Conservation (phyloP, 2,329 filamentous ascomycete genomes). For the Periconia sp. region DNA sequence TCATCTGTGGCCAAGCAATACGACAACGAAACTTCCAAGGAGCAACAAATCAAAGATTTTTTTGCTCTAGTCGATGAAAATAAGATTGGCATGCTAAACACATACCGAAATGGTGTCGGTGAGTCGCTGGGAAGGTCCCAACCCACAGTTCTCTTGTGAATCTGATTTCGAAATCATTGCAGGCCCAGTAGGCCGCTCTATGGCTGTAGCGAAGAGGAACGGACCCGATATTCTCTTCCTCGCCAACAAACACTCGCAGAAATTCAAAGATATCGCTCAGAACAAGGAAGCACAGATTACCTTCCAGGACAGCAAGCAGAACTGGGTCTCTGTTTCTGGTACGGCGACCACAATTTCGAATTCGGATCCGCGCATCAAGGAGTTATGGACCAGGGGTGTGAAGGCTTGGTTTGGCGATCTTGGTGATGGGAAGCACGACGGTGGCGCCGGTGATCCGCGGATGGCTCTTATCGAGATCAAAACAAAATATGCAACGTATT, state of each 20-base stretch:
- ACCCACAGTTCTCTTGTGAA: no score
- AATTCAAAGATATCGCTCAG: slow-evolving; percentile 54
- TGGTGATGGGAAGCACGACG: slow-evolving; percentile 56
- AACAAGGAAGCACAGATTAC: slow-evolving; percentile 52
- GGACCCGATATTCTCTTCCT: slow-evolving; percentile 60
- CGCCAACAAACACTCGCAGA: slow-evolving; percentile 54
- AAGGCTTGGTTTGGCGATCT: slow-evolving; percentile 59
- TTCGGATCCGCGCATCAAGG: slow-evolving; percentile 56
- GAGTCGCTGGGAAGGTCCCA: no score
- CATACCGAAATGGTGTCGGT: slow-evolving; percentile 50
- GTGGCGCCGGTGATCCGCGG: slow-evolving; percentile 53
- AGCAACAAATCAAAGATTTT: slow-evolving; percentile 56
- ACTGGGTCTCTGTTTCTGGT: slow-evolving; percentile 56
- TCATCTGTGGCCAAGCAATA: slow-evolving; percentile 58
- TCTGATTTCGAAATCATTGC: background rate
- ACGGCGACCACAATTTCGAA: slow-evolving; percentile 49
- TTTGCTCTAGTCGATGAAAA: slow-evolving; percentile 54
- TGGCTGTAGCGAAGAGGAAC: slow-evolving; percentile 62
- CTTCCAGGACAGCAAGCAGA: slow-evolving; percentile 55
- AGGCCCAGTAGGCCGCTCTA: slow-evolving; percentile 54
- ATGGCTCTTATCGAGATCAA: slow-evolving; percentile 52
- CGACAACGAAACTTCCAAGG: slow-evolving; percentile 50
- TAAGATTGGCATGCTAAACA: slow-evolving; percentile 53
- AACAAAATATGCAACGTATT: slow-evolving; percentile 48
- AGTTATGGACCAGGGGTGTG: slow-evolving; percentile 49